A percentile compares a stretch with the other conserved stretches of the same genome.
These are phyloP conservation scores for Forsythia suspensa DNA, from an alignment of 257 asterid genomes.

Conservation along the genomic window DNA sequence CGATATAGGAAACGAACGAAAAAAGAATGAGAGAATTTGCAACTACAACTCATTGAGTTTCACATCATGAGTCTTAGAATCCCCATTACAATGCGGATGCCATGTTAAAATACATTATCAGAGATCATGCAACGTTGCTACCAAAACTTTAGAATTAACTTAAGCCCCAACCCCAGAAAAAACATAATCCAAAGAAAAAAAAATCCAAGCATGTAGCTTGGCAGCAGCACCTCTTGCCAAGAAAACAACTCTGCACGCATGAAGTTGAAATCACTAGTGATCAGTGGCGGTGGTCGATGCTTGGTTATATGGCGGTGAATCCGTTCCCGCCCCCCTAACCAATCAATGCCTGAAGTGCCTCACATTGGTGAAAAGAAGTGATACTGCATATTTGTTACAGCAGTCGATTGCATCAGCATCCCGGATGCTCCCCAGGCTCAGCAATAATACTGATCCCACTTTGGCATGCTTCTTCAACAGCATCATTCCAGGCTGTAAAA, in stretches of 20 bases:
- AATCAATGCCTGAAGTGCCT: constrained; percentile 93
- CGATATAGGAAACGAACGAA: too few species aligned
- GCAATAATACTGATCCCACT: constrained; percentile 75
- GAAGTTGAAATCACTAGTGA: neutral
- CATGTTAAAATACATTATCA: neutral
- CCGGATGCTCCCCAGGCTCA: constrained; percentile 93
- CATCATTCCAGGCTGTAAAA: constrained; percentile 87
- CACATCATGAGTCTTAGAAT: neutral
- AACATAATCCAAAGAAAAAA: too few species aligned
- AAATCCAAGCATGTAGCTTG: too few species aligned
- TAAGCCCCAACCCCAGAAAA: neutral
- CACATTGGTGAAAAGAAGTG: constrained; percentile 72
- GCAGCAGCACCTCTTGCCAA: neutral
- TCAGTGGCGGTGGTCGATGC: neutral
- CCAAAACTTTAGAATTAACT: too few species aligned
- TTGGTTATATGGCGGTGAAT: neutral
- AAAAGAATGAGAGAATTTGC: too few species aligned
- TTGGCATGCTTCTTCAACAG: constrained; percentile 95
- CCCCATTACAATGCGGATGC: neutral
- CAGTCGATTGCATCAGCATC: constrained; percentile 86
- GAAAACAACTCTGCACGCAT: neutral
- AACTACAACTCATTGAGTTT: neutral
- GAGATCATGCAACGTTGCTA: neutral
- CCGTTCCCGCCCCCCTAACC: neutral
- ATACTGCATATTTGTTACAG: constrained; percentile 81